Evolutionary conservation across 2,329 filamentous ascomycete species (phyloP), one percentile per base, ranked within the genome.

Genomic region (Cercospora sp.): DNA sequence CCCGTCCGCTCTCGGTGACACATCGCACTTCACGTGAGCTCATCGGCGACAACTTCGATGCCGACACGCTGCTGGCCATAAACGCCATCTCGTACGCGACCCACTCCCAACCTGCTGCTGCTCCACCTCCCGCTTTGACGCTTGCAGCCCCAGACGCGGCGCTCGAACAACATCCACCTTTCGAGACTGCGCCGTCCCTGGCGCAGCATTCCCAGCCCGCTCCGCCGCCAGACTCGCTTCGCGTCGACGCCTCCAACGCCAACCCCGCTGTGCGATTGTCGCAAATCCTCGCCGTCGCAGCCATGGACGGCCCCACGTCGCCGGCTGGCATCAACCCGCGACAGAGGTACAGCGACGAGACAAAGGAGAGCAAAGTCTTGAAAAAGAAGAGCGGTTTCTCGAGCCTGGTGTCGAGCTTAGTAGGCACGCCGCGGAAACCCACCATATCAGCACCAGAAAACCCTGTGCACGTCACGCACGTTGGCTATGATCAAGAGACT

Each of bases 401-500:
- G 16, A 92, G 90, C 73, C 93, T 96, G 76, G 89, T 97, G 84
- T 94, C 90, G 79, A 94, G 90, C 78, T 83, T 89, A 77, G 89
- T 96, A 67, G 91, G 92, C 72, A 94, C 93, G 39, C 93, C 92
- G 63, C 92, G 94, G 80, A 92, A 93, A 72, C 93, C 95, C 58
- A 89, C 94, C 80, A 99, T 99, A 75, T 98, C 95, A n/a, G 92
- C 93, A 42, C 95, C 95, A 64, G 94, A 97, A 80, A 98, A 99
- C 76, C 95, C 95, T 60, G 93, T 98, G 68, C 95, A 98, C 81
- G 92, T 99, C 75, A 98, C 94, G 66, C 95, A 99, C 80, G 95
- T 99, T 72, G 94, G 94, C 74, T 97, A 97, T 79, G 94, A 99
- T 81, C 96, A 95, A 81, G 87, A 92, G 76, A 98, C 95, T 3